Evolutionary conservation across 441 rosid genomes (phyloP), one percentile per base, ranked within the genome.

Genomic region (Monsonia emarginata): DNA sequence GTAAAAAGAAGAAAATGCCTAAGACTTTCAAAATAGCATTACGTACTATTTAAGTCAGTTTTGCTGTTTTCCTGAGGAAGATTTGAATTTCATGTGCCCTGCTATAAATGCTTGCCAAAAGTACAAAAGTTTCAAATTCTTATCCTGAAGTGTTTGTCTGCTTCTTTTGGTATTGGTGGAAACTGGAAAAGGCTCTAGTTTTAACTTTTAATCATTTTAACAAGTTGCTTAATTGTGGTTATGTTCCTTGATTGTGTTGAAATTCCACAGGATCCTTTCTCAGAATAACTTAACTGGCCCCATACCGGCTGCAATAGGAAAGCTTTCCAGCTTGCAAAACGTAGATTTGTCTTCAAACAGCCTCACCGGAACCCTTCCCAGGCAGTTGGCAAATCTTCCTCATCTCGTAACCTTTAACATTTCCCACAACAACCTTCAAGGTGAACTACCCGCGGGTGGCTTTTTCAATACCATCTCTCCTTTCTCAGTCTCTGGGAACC

Each of bases 371-470:
- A 65, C 70, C 4, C 74, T 87, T 16, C 88, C 93, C 34, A 87
- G 81, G 74, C 85, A 78, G 71, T 69, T 87, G 68, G 84, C 85
- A 40, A 87, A 83, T 83, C 93, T 87, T 56, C 78, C 81, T 65
- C 74, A 74, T 65, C 82, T 87, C 31, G 65, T 52, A 48, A 65
- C 78, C 38, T 87, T 87, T 82, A 87, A 87, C 80, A 82, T 87
- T 65, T 85, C 93, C 10, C 83, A 85, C 72, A 87, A 87, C 80
- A 75, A 81, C 34, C 69, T 87, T 48, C 75, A 65, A 70, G 93
- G 93, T 5, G 88, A 85, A 38, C 80, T 87, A 52, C 93, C 93
- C 73, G 73, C 84, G 10, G 93, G 86, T 54, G 83, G 79, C 24
- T 78, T 85, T 57, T 87, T 87, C 72, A 87, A 87, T 72, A 75